A percentile compares a stretch with the other conserved stretches of the same genome.
Conservation (phyloP, 306 rosid species). For the Arachis stenosperma region DNA sequence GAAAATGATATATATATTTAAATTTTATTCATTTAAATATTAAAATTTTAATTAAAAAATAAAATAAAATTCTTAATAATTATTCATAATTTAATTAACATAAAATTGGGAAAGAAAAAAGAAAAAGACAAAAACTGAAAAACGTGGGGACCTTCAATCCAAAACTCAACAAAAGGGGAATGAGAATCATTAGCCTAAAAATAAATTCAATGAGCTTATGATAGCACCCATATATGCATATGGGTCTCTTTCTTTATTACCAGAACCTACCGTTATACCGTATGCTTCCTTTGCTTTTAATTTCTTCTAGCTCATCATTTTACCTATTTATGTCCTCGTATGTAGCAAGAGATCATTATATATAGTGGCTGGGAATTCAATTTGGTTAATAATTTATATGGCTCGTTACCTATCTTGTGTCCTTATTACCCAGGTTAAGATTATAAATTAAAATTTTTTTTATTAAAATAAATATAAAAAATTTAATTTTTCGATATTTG, state of each 20-base stretch:
- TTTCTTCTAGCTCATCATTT: constrained; percentile 9
- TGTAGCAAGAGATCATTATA: neutral
- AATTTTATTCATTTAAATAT: too few species aligned
- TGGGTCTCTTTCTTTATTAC: constrained; percentile 23
- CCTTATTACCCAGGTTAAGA: too few species aligned
- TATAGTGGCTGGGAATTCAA: neutral
- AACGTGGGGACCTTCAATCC: constrained; percentile 44
- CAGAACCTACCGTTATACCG: constrained; percentile 32
- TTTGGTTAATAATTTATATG: constrained; percentile 15
- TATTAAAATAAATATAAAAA: too few species aligned
- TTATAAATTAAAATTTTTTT: too few species aligned
- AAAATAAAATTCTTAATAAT: too few species aligned
- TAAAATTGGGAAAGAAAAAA: constrained; percentile 19
- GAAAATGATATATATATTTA: too few species aligned
- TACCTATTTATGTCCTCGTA: constrained; percentile 17
- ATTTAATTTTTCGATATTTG: too few species aligned
- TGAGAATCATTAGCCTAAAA: constrained; percentile 51
- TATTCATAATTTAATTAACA: constrained; percentile 23
- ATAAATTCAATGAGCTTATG: constrained; percentile 61
- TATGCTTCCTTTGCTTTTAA: constrained; percentile 21
- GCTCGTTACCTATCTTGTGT: too few species aligned
- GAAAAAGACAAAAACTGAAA: constrained; percentile 15
- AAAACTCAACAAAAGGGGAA: constrained; percentile 47
- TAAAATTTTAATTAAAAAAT: too few species aligned
- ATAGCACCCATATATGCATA: constrained; percentile 35